Percentiles rank a stretch among this genome's conserved stretches.
phyloP scores from a whole-genome alignment of 2,329 filamentous ascomycete species.

The Aspergillus puulaauensis region DNA sequence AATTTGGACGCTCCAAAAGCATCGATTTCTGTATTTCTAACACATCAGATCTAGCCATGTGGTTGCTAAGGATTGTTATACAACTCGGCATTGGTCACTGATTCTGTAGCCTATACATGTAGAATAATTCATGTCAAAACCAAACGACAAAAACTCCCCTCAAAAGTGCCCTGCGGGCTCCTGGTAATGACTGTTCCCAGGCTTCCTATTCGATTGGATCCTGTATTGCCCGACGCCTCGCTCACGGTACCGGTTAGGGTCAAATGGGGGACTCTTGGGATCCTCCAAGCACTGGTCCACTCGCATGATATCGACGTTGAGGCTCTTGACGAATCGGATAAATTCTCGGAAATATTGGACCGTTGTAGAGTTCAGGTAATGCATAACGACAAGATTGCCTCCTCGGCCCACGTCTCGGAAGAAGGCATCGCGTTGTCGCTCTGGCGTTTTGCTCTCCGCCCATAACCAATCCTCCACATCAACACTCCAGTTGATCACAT shows the following conservation, averaged over 20 bases:
- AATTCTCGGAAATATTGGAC: slow-evolving; percentile 65
- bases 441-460: slow-evolving; percentile 60
- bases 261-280: slow-evolving; percentile 35
- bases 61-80: slow-evolving; percentile 3
- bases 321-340: slow-evolving; percentile 63
- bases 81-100: background rate
- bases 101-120: background rate
- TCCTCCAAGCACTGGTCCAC: slow-evolving; percentile 67
- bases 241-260: background rate
- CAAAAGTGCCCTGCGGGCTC: background rate
- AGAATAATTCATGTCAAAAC: background rate
- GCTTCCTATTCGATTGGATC: background rate
- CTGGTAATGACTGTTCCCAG: background rate
- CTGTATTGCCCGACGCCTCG: background rate
- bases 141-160: background rate
- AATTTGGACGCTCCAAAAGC: background rate
- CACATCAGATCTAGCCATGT: slow-evolving; percentile 5
- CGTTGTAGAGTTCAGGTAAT: slow-evolving; percentile 66
- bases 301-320: slow-evolving; percentile 65
- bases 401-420: slow-evolving; percentile 62
- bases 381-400: slow-evolving; percentile 66
- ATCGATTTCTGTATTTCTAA: slow-evolving; percentile 8
- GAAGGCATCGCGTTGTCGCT: slow-evolving; percentile 67
- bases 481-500: slow-evolving; percentile 67
- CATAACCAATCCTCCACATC: slow-evolving; percentile 72